A percentile compares a stretch with the other conserved stretches of the same genome.
phyloP scores from a whole-genome alignment of 371 early-diverging fungal species.

The Batkoa obscura region DNA sequence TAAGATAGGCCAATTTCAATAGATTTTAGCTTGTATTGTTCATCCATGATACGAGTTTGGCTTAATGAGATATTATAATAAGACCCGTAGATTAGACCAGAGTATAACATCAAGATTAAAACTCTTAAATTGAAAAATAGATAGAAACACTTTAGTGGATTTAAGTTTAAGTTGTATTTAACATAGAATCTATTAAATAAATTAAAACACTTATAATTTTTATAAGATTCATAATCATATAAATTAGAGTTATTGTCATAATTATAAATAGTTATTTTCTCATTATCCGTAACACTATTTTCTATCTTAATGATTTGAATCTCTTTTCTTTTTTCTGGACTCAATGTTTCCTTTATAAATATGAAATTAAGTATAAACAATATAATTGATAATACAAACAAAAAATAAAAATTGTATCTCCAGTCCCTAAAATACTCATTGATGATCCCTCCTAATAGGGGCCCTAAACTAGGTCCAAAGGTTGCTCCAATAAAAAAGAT shows the following conservation, averaged over 20 bases:
- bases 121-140: not conserved
- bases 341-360: not conserved
- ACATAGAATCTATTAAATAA: too few species aligned
- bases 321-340: not conserved
- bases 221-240: too few species aligned
- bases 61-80: conserved; percentile 24
- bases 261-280: too few species aligned
- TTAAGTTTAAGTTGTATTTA: too few species aligned
- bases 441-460: conserved; percentile 17
- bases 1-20: conserved; percentile 22
- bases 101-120: conserved; percentile 14
- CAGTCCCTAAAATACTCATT: not conserved
- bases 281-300: too few species aligned
- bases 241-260: too few species aligned
- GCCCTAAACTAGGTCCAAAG: conserved; percentile 26
- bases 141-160: too few species aligned
- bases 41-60: conserved; percentile 14
- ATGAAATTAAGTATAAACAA: not conserved
- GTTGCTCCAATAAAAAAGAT: conserved; percentile 31
- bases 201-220: too few species aligned
- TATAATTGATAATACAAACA: not conserved
- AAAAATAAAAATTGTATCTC: not conserved
- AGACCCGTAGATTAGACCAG: conserved; percentile 27
- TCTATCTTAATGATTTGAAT: too few species aligned
- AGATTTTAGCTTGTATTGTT: conserved; percentile 14